Percentiles rank a stretch among this genome's conserved stretches.
Conservation (phyloP, 208 protist genomes). For the Strigomonas culicis region DNA sequence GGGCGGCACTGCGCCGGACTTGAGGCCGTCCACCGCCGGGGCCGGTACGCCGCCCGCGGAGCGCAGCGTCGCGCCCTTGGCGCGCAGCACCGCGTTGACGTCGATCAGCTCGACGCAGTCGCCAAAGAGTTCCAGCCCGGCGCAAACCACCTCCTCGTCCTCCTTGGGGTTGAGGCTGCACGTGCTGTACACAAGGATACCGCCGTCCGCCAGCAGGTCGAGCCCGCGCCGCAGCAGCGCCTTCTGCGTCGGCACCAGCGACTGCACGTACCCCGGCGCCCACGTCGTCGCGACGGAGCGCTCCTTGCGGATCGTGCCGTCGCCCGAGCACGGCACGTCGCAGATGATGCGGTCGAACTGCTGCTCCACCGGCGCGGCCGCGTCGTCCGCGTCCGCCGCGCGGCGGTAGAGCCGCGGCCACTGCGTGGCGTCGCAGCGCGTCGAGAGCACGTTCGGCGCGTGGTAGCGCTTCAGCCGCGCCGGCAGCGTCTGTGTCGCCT, state of each 20-base stretch:
- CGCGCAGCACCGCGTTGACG: slow-evolving; percentile 56
- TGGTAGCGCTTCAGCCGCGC: slow-evolving; percentile 88
- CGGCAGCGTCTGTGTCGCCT: slow-evolving; percentile 91
- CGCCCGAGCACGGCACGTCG: slow-evolving; percentile 96
- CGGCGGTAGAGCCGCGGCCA: slow-evolving; percentile 78
- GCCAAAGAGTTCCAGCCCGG: slow-evolving; percentile 69
- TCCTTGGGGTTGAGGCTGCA: slow-evolving; percentile 97
- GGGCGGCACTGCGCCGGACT: slow-evolving; percentile 29
- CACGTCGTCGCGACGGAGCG: slow-evolving; percentile 78
- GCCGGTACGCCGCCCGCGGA: slow-evolving; percentile 57
- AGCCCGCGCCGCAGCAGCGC: slow-evolving; percentile 85
- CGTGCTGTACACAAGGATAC: slow-evolving; percentile 96
- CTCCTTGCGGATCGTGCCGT: slow-evolving; percentile 95
- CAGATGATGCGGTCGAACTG: slow-evolving; percentile 92
- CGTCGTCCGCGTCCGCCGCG: not conserved
- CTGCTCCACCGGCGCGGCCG: slow-evolving; percentile 26
- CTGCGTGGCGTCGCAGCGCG: slow-evolving; percentile 83
- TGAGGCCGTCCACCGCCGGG: slow-evolving; percentile 48
- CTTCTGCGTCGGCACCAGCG: slow-evolving; percentile 84
- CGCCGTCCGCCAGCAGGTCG: slow-evolving; percentile 70
- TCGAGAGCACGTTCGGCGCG: slow-evolving; percentile 79
- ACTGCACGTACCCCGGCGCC: slow-evolving; percentile 77
- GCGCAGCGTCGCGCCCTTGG: slow-evolving; percentile 44
- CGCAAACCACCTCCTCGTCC: slow-evolving; percentile 94
- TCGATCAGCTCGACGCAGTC: slow-evolving; percentile 84